Evolutionary conservation across 148 eudicot species (phyloP), one percentile per base, ranked within the genome.

Genomic region (Nyssa sinensis): DNA sequence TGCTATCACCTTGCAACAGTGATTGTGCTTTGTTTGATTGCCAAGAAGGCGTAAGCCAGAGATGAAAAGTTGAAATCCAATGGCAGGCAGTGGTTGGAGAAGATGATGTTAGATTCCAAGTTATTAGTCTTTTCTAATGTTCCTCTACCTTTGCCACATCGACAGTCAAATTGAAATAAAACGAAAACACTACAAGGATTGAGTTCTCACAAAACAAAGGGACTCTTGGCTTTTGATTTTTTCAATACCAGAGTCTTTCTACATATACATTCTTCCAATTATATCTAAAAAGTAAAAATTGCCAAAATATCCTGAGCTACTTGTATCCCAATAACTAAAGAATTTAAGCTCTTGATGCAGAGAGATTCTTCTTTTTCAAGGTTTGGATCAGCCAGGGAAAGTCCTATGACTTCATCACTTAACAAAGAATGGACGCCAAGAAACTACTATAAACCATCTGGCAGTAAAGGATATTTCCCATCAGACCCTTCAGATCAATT

Each of bases 401-500:
- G 93, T 77, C 96, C 98, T 1, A 81, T 87, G 94, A 86, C 86
- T 55, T 85, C 84, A 70, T 76, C 90, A 29, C 24, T 69, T 8
- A 88, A 86, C 91, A 92, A 82, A 80, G 99, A 95, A 58, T 95
- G 97, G 97, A 83, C 87, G 27, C 96, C 96, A 39, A 74, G 94
- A 75, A 85, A 88, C 83, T 78, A 79, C 70, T 87, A 90, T 83
- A 89, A 80, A 66, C 91, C 92, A n/a, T 76, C 88, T 17, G 81
- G 86, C 5, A 79, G 75, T 35, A 87, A 84, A 81, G 76, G 84
- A 16, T 87, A 84, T 76, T 74, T 69, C 58, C 93, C 91, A 25
- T 49, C 83, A 1, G 96, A 91, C 23, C 81, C 78, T 69, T 77
- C 88, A 30, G 94, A 90, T 60, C 84, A 77, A 0, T 91, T 88